Percentiles rank a stretch among this genome's conserved stretches.
Conservation (phyloP, 2,329 filamentous ascomycete genomes). For the Cercospora canescens region DNA sequence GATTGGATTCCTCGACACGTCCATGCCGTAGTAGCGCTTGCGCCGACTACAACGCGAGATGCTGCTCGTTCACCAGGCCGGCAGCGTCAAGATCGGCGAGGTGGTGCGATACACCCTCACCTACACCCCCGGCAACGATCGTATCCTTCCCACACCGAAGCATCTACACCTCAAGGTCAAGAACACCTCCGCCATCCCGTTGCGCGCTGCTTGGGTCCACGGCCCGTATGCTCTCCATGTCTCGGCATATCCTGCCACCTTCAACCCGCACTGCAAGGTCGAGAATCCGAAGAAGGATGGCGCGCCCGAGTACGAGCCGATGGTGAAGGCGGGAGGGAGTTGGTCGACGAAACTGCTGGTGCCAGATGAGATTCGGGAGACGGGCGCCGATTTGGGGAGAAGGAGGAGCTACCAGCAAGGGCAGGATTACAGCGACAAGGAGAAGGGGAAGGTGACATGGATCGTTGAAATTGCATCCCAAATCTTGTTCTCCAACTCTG, state of each 20-base stretch:
- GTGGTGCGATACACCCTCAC: conserved; percentile 87
- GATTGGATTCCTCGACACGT: not conserved
- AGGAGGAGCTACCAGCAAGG: conserved; percentile 39
- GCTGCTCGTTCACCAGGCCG: conserved; percentile 88
- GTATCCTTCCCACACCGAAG: conserved; percentile 82
- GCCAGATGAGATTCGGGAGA: conserved; percentile 73
- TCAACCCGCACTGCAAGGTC: conserved; percentile 79
- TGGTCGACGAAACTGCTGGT: conserved; percentile 81
- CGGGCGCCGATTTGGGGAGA: conserved; percentile 47
- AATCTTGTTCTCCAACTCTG: conserved; percentile 88
- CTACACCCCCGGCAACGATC: conserved; percentile 85
- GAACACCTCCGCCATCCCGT: conserved; percentile 85
- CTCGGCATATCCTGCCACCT: conserved; percentile 79
- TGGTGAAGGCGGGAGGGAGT: conserved; percentile 87
- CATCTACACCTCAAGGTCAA: conserved; percentile 83
- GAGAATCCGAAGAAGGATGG: conserved; percentile 59
- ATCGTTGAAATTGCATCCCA: conserved; percentile 89
- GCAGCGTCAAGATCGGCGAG: conserved; percentile 91
- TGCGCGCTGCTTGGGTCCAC: conserved; percentile 93
- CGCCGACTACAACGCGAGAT: conserved; percentile 49
- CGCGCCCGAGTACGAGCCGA: conserved; percentile 89
- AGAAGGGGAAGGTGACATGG: conserved; percentile 69
- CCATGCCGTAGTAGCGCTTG: not conserved
- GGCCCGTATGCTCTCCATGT: conserved; percentile 91
- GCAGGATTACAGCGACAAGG: conserved; percentile 42